phyloP scores from a whole-genome alignment of 2,329 filamentous ascomycete genomes.

The Ophiostoma sp. region DNA sequence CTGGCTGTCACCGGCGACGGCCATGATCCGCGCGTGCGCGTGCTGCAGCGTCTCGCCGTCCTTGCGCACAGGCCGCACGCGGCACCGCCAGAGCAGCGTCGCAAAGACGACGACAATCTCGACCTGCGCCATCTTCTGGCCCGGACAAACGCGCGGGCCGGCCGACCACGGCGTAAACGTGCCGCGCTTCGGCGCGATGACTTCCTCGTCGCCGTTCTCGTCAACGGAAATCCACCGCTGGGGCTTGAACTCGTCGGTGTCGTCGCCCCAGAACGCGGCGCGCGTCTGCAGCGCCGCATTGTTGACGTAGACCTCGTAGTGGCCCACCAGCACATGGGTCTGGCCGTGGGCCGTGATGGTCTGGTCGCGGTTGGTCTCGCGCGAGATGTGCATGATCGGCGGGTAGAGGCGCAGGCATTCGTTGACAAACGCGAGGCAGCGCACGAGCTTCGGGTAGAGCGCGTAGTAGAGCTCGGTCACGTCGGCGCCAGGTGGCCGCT shows the following conservation, averaged over 20 bases:
- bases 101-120: conserved; percentile 47
- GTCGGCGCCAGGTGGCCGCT: conserved; percentile 29
- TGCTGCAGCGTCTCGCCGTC: conserved; percentile 28
- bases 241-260: conserved; percentile 37
- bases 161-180: conserved; percentile 44
- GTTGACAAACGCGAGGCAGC: conserved; percentile 43
- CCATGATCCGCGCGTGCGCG: conserved; percentile 27
- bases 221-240: conserved; percentile 37
- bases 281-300: conserved; percentile 31
- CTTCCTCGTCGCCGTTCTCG: conserved; percentile 19
- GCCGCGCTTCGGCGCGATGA: conserved; percentile 33
- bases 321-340: conserved; percentile 32
- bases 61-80: conserved; percentile 27
- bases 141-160: conserved; percentile 47
- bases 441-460: conserved; percentile 40
- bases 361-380: conserved; percentile 31
- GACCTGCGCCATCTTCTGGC: conserved; percentile 51
- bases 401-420: conserved; percentile 42
- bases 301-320: conserved; percentile 36
- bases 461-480: conserved; percentile 35
- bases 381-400: conserved; percentile 36
- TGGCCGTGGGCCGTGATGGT: conserved; percentile 31
- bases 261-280: conserved; percentile 30
- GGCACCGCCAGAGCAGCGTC: conserved; percentile 34
- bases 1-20: conserved; percentile 29